These are phyloP conservation scores for Aureobasidium namibiae DNA, from an alignment of 2,329 filamentous ascomycete genomes.

Conservation along the genomic window DNA sequence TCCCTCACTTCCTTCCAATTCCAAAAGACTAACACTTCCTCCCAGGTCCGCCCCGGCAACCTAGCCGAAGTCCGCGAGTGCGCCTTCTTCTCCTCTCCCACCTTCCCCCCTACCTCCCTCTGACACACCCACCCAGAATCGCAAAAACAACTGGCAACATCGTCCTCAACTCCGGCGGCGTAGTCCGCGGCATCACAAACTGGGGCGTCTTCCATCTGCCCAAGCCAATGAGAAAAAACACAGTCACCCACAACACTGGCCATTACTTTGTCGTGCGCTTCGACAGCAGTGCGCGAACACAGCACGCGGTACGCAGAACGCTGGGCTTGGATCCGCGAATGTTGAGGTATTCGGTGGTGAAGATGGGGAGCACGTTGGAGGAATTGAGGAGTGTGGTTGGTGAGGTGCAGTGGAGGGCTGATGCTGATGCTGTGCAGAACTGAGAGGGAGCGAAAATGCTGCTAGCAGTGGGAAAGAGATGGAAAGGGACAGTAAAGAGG, in stretches of 20 bases:
- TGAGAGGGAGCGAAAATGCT: too few species aligned
- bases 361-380: slow-evolving; percentile 62
- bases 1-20: slow-evolving; percentile 16
- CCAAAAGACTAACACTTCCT: slow-evolving; percentile 13
- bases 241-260: slow-evolving; percentile 72
- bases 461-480: too few species aligned
- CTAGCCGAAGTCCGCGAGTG: slow-evolving; percentile 93
- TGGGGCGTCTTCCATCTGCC: slow-evolving; percentile 91
- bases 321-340: slow-evolving; percentile 81
- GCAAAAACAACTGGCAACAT: slow-evolving; percentile 75
- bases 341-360: slow-evolving; percentile 79
- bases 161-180: slow-evolving; percentile 74
- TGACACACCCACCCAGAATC: slow-evolving; percentile 52
- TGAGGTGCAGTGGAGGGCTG: slow-evolving; percentile 41
- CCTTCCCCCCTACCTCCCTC: slow-evolving; percentile 12
- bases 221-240: slow-evolving; percentile 67
- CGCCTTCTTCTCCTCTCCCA: slow-evolving; percentile 30
- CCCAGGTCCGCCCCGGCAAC: slow-evolving; percentile 81
- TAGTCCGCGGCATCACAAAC: slow-evolving; percentile 86
- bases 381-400: slow-evolving; percentile 52
- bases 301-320: slow-evolving; percentile 65
- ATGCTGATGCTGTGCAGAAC: not conserved
- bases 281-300: slow-evolving; percentile 65
- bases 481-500: too few species aligned
- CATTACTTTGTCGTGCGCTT: slow-evolving; percentile 99